These are phyloP conservation scores for Meripilus lineatus DNA, from an alignment of 1,284 basidiomycete species.

Conservation along the genomic window DNA sequence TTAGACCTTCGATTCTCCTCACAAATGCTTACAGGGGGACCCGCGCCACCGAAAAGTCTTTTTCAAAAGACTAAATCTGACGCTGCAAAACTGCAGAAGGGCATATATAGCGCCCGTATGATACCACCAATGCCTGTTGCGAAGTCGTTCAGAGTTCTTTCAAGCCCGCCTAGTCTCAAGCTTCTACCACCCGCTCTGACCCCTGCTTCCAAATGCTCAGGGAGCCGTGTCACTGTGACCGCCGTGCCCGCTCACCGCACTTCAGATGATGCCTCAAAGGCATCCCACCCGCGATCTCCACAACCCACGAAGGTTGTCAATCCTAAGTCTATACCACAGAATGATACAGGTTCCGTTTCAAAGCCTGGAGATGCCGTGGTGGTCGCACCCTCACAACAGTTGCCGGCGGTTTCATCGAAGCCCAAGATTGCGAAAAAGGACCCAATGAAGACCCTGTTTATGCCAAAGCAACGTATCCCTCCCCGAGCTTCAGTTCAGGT, in stretches of 20 bases:
- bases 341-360: background rate
- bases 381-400: background rate
- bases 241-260: conserved; percentile 20
- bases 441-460: conserved; percentile 62
- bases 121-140: conserved; percentile 44
- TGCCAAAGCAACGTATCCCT: conserved; percentile 68
- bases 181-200: conserved; percentile 24
- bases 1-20: conserved; percentile 8
- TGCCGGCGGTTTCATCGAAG: conserved; percentile 5
- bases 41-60: conserved; percentile 55
- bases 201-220: conserved; percentile 13
- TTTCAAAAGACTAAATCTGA: conserved; percentile 72
- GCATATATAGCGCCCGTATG: conserved; percentile 47
- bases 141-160: conserved; percentile 38
- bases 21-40: conserved; percentile 40
- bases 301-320: background rate
- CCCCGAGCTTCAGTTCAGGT: conserved; percentile 48
- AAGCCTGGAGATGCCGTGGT: background rate
- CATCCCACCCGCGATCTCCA: background rate
- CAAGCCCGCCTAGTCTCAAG: conserved; percentile 32
- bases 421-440: conserved; percentile 45
- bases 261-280: conserved; percentile 7
- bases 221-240: conserved; percentile 27
- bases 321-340: background rate
- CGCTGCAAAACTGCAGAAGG: conserved; percentile 61